Evolutionary conservation across 2,329 filamentous ascomycete genomes (phyloP).

Genomic region (Colletotrichum euphorbiae): DNA sequence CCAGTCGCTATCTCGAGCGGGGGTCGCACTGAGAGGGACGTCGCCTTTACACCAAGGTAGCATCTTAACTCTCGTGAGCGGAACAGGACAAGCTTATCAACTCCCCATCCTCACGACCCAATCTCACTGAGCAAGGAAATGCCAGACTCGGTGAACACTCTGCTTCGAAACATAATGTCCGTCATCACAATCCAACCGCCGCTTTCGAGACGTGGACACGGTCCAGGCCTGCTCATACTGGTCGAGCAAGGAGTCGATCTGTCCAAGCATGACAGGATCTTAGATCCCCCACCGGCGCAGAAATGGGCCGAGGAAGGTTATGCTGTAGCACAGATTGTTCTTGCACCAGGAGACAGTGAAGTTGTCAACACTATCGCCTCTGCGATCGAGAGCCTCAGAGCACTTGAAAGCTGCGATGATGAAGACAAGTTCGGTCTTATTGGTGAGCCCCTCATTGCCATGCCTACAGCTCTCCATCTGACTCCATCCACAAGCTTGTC

Average conservation of each 20-base stretch:
- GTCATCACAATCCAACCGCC: slow-evolving; percentile 42
- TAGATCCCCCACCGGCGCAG: slow-evolving; percentile 61
- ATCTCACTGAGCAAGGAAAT: background rate
- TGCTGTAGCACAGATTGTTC: slow-evolving; percentile 65
- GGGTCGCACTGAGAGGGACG: slow-evolving; percentile 30
- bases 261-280: slow-evolving; percentile 37
- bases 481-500: background rate
- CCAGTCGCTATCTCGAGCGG: slow-evolving; percentile 27
- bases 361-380: background rate
- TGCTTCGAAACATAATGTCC: slow-evolving; percentile 5
- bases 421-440: slow-evolving; percentile 44
- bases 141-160: background rate
- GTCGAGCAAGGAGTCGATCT: slow-evolving; percentile 25
- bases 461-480: background rate
- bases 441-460: background rate
- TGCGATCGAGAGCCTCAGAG: slow-evolving; percentile 10
- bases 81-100: background rate
- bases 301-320: slow-evolving; percentile 82
- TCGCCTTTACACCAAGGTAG: slow-evolving; percentile 18
- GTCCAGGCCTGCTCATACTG: slow-evolving; percentile 50
- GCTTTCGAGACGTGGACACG: slow-evolving; percentile 47
- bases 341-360: background rate
- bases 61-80: background rate
- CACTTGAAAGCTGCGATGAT: slow-evolving; percentile 43
- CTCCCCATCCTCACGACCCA: background rate